phyloP scores from a whole-genome alignment of 2,329 filamentous ascomycete genomes.

The Elsinoe fawcettii region DNA sequence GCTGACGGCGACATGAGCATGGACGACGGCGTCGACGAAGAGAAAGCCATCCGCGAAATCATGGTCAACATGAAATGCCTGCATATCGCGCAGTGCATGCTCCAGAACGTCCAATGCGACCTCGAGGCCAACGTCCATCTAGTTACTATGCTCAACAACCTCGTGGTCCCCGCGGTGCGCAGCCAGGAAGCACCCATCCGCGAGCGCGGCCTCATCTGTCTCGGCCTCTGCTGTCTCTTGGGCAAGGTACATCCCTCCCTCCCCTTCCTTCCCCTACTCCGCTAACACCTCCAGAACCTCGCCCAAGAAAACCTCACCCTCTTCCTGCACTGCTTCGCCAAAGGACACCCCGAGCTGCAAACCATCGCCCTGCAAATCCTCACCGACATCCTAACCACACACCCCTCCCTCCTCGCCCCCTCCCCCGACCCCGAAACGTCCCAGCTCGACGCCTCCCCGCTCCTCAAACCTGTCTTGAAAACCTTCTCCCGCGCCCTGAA shows the following conservation, averaged over 20 bases:
- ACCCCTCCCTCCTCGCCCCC: constrained; percentile 67
- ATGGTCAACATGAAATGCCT: constrained; percentile 98
- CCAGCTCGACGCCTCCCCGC: constrained; percentile 29
- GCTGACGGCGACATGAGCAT: constrained; percentile 34
- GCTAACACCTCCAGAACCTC: constrained; percentile 49
- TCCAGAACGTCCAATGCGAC: constrained; percentile 82
- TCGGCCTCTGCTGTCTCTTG: constrained; percentile 84
- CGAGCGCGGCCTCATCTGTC: constrained; percentile 79
- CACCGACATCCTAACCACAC: constrained; percentile 84
- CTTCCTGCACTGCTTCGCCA: constrained; percentile 93
- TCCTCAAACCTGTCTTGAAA: constrained; percentile 63
- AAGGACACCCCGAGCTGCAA: constrained; percentile 83
- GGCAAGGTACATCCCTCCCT: constrained; percentile 53
- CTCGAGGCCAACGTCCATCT: constrained; percentile 83
- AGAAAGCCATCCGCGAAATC: constrained; percentile 79
- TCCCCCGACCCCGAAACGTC: constrained; percentile 38
- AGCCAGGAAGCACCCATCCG: constrained; percentile 88
- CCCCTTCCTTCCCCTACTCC: constrained; percentile 17
- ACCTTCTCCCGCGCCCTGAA: constrained; percentile 78
- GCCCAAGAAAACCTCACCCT: constrained; percentile 86
- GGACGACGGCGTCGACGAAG: constrained; percentile 54
- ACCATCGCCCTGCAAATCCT: constrained; percentile 86
- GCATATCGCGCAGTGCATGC: constrained; percentile 94
- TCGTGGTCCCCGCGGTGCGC: constrained; percentile 89
- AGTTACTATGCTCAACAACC: constrained; percentile 96